Evolutionary conservation across 352 stramenopile genomes (phyloP).

Genomic region (Phytophthora pini): DNA sequence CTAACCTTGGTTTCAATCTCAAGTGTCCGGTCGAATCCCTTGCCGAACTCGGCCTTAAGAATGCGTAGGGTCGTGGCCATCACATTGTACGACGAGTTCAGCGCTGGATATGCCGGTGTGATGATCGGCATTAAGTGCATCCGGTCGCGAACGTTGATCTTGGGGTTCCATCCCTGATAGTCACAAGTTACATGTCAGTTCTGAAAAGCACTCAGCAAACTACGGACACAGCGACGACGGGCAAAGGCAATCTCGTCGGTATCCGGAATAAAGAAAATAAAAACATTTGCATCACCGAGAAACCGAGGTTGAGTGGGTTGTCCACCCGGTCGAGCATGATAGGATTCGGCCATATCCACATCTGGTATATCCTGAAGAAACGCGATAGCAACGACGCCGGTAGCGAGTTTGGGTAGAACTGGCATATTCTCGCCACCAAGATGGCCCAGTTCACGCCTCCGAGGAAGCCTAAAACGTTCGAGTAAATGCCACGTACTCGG

Average conservation of each 20-base stretch:
- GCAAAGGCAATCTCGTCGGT: neutral
- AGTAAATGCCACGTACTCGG: constrained; percentile 94
- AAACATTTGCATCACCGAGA: constrained; percentile 59
- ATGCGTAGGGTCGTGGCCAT: constrained; percentile 90
- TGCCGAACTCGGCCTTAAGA: constrained; percentile 91
- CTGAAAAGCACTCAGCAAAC: neutral
- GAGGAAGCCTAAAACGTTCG: constrained; percentile 98
- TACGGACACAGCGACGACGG: constrained; percentile 6
- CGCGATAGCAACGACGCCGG: constrained; percentile 89
- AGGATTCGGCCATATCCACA: constrained; percentile 97
- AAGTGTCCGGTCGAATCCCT: constrained; percentile 62
- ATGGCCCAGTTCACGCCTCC: constrained; percentile 99
- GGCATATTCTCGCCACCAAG: constrained; percentile 95
- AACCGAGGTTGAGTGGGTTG: constrained; percentile 59
- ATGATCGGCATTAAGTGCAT: constrained; percentile 99
- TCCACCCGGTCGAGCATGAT: constrained; percentile 83
- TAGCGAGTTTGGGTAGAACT: constrained; percentile 89
- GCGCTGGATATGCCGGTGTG: constrained; percentile 97
- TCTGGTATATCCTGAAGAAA: constrained; percentile 96
- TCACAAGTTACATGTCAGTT: constrained; percentile 23
- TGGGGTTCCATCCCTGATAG: constrained; percentile 90
- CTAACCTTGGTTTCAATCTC: constrained; percentile 87
- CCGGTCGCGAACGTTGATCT: constrained; percentile 82
- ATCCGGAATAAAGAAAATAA: constrained; percentile 4
- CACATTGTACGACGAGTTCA: constrained; percentile 99